A percentile compares a stretch with the other conserved stretches of the same genome.
phyloP scores from a whole-genome alignment of 2,329 filamentous ascomycete genomes.

The Cladosporium phlei region DNA sequence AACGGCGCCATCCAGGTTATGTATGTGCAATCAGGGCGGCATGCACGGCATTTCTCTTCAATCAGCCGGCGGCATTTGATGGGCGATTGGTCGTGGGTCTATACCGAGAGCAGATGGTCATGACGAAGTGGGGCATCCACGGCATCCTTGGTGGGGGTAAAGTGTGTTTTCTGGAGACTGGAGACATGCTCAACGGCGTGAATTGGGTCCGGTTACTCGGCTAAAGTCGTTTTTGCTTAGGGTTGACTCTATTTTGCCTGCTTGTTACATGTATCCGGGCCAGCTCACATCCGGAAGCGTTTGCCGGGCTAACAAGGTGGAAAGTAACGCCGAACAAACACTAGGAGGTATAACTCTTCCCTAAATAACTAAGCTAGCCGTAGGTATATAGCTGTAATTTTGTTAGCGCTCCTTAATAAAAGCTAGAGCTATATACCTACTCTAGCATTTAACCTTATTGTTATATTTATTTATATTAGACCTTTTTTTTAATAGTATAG shows the following conservation, averaged over 20 bases:
- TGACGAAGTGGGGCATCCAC: slow-evolving; percentile 1
- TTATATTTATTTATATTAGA: too few relatives aligned
- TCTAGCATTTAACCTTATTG: too few relatives aligned
- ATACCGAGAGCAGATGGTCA: slow-evolving; percentile 2
- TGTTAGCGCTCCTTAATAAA: too few relatives aligned
- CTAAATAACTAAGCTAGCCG: too few relatives aligned
- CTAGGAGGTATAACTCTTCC: too few relatives aligned
- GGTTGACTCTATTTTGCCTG: slow-evolving; percentile 1
- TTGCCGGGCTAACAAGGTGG: too few relatives aligned
- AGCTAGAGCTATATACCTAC: too few relatives aligned
- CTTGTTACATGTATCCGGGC: too few relatives aligned
- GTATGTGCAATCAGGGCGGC: not conserved
- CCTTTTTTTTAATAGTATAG: too few relatives aligned
- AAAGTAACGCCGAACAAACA: too few relatives aligned
- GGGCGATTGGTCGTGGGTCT: not conserved
- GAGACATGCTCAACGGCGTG: too few relatives aligned
- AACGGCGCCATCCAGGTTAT: slow-evolving; percentile 4
- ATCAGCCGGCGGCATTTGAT: slow-evolving; percentile 1
- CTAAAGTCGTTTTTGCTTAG: not conserved
- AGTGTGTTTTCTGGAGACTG: not conserved
- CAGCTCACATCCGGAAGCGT: not conserved
- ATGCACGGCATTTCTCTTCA: not conserved
- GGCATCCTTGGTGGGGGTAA: not conserved
- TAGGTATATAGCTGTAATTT: too few relatives aligned
- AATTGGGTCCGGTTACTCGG: slow-evolving; percentile 6